Conservation (phyloP, 805 yeast species). For the Saturnispora bothae region DNA sequence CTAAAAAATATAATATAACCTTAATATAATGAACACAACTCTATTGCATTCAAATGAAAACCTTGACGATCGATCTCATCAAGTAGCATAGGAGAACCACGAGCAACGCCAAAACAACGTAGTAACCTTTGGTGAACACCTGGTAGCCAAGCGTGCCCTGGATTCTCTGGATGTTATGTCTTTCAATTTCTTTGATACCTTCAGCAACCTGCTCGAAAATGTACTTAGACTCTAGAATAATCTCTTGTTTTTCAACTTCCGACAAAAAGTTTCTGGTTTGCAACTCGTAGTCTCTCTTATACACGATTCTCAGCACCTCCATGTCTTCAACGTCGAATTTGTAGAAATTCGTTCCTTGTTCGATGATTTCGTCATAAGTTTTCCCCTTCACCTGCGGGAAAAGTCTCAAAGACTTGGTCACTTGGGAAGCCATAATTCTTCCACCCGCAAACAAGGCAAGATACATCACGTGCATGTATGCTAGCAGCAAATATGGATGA, state of each 20-base stretch:
- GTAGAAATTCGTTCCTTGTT: constrained; percentile 60
- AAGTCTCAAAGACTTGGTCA: constrained; percentile 56
- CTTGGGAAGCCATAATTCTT: constrained; percentile 53
- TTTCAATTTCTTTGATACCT: constrained; percentile 58
- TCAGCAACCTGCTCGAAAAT: constrained; percentile 54
- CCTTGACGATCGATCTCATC: too few species aligned
- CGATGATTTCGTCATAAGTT: constrained; percentile 50
- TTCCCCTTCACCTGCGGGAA: constrained; percentile 67
- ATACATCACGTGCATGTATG: constrained; percentile 79
- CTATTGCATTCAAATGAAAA: too few species aligned
- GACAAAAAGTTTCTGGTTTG: constrained; percentile 61
- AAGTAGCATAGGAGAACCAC: constrained; percentile 26
- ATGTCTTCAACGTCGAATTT: constrained; percentile 57
- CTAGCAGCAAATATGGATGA: constrained; percentile 63
- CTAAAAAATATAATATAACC: too few species aligned
- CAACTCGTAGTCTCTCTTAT: constrained; percentile 69
- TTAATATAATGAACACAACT: too few species aligned
- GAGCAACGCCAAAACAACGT: constrained; percentile 28
- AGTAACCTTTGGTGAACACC: constrained; percentile 42
- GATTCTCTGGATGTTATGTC: constrained; percentile 49
- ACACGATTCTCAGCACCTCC: constrained; percentile 49
- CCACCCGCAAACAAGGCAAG: constrained; percentile 86
- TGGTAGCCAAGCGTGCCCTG: constrained; percentile 46
- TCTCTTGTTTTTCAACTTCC: constrained; percentile 59
- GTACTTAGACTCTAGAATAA: constrained; percentile 56